A percentile compares a stretch with the other conserved stretches of the same genome.
Evolutionary conservation across 148 eudicot genomes (phyloP).

Genomic region (Silene latifolia): DNA sequence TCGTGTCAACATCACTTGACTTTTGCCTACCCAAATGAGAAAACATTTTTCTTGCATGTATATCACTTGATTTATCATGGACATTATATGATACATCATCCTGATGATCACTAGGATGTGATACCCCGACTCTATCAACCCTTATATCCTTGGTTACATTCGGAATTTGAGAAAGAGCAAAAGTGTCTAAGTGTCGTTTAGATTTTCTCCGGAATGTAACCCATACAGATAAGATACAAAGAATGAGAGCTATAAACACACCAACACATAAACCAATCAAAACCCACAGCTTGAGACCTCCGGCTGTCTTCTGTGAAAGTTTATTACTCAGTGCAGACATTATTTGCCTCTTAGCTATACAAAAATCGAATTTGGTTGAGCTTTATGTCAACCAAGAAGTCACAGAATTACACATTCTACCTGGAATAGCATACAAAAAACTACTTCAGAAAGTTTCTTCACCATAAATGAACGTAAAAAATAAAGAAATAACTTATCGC

Average conservation of each 20-base stretch:
- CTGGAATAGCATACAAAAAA: slow-evolving; percentile 21
- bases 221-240: slow-evolving; percentile 61
- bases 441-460: background rate
- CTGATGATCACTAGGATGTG: slow-evolving; percentile 38
- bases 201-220: slow-evolving; percentile 51
- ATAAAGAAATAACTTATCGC: background rate
- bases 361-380: slow-evolving; percentile 8
- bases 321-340: slow-evolving; percentile 32
- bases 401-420: slow-evolving; percentile 28
- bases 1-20: slow-evolving; percentile 67
- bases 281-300: slow-evolving; percentile 66
- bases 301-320: slow-evolving; percentile 30
- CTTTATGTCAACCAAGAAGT: slow-evolving; percentile 5
- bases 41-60: slow-evolving; percentile 64
- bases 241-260: slow-evolving; percentile 56
- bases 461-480: background rate
- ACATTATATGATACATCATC: slow-evolving; percentile 40
- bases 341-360: slow-evolving; percentile 1
- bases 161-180: slow-evolving; percentile 55
- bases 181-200: slow-evolving; percentile 38
- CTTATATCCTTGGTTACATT: slow-evolving; percentile 74
- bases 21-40: slow-evolving; percentile 71
- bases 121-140: slow-evolving; percentile 60
- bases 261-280: slow-evolving; percentile 58
- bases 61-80: slow-evolving; percentile 55